Evolutionary conservation across 805 yeast species (phyloP).

Genomic region (Candida easanensis): DNA sequence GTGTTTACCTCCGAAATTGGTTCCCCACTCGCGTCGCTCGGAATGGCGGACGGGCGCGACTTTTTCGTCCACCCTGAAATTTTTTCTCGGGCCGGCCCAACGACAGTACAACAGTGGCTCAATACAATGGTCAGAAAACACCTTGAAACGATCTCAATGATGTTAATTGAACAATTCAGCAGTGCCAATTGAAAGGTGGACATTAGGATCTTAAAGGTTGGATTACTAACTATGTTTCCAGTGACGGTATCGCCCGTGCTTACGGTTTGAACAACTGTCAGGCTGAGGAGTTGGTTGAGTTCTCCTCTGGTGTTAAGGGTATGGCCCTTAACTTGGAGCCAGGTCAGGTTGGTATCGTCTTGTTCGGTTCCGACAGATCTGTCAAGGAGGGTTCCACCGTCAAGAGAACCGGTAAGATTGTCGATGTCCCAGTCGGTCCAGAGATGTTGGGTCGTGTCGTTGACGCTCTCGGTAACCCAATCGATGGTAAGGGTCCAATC

Average conservation of each 20-base stretch:
- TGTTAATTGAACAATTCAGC: background rate
- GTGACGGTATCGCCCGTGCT: conserved; percentile 99
- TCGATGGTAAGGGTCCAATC: conserved; percentile 99
- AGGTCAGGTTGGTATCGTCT: conserved; percentile 99
- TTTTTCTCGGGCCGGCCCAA: conserved; percentile 8
- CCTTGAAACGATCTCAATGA: background rate
- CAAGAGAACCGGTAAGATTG: conserved; percentile 99
- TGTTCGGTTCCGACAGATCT: conserved; percentile 98
- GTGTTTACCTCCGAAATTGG: background rate
- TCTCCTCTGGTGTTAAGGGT: conserved; percentile 99
- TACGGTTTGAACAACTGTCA: conserved; percentile 99
- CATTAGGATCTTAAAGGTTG: background rate
- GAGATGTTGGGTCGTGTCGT: conserved; percentile 98
- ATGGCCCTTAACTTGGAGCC: conserved; percentile 99
- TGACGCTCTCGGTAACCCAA: conserved; percentile 98
- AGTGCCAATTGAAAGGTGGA: background rate
- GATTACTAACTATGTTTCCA: conserved; percentile 39
- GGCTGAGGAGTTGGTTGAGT: conserved; percentile 99
- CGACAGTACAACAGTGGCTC: conserved; percentile 1
- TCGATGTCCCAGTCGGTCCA: conserved; percentile 98
- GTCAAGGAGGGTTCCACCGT: conserved; percentile 99
- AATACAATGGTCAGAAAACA: background rate
- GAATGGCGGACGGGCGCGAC: background rate
- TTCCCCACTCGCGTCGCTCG: background rate
- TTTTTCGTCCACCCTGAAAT: conserved; percentile 14